Evolutionary conservation across 2,329 filamentous ascomycete species (phyloP).

Genomic region (Nemania bipapillata): DNA sequence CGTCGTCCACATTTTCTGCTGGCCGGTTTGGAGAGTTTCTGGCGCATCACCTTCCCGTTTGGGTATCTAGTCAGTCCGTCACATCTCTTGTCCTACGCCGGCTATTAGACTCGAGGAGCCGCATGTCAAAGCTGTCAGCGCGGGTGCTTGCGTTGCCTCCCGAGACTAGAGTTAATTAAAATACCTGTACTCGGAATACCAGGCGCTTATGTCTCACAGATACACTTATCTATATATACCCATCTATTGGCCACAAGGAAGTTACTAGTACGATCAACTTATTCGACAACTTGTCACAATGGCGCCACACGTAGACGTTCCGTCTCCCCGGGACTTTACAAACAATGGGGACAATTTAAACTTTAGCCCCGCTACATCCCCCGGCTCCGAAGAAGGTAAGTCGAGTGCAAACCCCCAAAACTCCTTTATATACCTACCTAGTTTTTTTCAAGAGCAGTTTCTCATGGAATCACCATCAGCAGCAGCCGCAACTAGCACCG

Average conservation of each 20-base stretch:
- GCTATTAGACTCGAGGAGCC: constrained; percentile 19
- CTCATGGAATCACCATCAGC: constrained; percentile 22
- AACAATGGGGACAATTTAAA: not conserved
- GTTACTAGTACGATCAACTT: not conserved
- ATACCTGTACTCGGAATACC: not conserved
- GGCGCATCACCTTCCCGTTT: constrained; percentile 26
- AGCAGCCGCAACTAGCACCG: too few relatives aligned
- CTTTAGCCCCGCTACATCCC: constrained; percentile 2
- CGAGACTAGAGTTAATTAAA: not conserved
- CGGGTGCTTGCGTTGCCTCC: not conserved
- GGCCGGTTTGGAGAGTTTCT: not conserved
- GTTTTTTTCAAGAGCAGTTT: too few relatives aligned
- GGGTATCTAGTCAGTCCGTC: not conserved
- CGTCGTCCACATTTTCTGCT: not conserved
- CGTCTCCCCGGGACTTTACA: constrained; percentile 11
- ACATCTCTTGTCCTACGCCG: not conserved
- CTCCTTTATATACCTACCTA: not conserved
- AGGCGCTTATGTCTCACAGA: not conserved
- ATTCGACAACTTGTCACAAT: not conserved
- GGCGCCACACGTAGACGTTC: constrained; percentile 32
- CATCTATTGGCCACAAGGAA: not conserved
- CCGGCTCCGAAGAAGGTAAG: constrained; percentile 6
- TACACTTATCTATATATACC: not conserved
- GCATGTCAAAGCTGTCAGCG: not conserved
- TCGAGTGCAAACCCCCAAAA: not conserved